These are phyloP conservation scores for Fomitiporia mediterranea DNA, from an alignment of 1,284 basidiomycete genomes.

Conservation along the genomic window DNA sequence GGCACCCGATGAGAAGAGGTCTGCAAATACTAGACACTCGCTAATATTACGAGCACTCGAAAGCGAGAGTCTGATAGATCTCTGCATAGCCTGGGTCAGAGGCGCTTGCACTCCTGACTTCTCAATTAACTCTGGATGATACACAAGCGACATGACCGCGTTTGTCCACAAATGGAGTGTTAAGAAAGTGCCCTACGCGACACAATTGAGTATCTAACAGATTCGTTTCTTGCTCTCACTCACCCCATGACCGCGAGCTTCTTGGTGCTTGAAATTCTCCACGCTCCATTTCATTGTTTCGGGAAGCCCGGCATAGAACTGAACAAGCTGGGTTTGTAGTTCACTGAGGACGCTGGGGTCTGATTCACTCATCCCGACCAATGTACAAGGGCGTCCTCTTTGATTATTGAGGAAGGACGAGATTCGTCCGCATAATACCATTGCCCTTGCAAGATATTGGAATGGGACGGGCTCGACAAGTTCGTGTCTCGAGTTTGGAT, in stretches of 20 bases:
- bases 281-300: constrained; percentile 35
- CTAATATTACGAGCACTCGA: constrained; percentile 35
- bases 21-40: constrained; percentile 36
- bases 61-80: constrained; percentile 33
- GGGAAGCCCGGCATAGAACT: constrained; percentile 34
- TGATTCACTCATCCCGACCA: constrained; percentile 30
- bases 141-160: constrained; percentile 36
- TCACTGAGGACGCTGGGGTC: constrained; percentile 29
- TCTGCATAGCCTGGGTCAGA: constrained; percentile 32
- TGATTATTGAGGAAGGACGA: constrained; percentile 34
- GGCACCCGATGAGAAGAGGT: constrained; percentile 28
- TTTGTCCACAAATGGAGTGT: constrained; percentile 33
- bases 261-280: constrained; percentile 37
- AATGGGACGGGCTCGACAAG: constrained; percentile 34
- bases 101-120: constrained; percentile 36
- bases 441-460: constrained; percentile 34
- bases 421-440: constrained; percentile 39
- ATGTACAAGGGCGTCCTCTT: constrained; percentile 32
- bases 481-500: constrained; percentile 24
- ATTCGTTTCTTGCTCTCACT: constrained; percentile 9
- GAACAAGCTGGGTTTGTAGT: constrained; percentile 34
- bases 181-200: constrained; percentile 22
- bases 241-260: constrained; percentile 33
- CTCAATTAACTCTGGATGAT: constrained; percentile 37
- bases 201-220: neutral